A percentile compares a stretch with the other conserved stretches of the same genome.
These are phyloP conservation scores for Xylaria sp. DNA, from an alignment of 2,329 filamentous ascomycete species.

Conservation along the genomic window DNA sequence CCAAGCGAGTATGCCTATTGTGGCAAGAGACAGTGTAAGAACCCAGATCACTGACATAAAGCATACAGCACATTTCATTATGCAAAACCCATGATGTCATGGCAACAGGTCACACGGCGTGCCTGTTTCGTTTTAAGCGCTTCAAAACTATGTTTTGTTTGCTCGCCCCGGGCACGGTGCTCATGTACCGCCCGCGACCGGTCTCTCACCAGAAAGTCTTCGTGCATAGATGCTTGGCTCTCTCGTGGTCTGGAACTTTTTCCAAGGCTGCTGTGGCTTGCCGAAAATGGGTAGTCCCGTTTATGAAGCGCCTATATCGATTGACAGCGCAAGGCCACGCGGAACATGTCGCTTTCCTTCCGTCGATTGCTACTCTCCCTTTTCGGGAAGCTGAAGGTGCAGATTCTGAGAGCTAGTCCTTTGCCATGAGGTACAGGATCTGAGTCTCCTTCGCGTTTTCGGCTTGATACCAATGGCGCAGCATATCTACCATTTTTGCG, in stretches of 20 bases:
- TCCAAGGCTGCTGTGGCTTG: neutral
- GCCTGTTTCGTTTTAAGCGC: neutral
- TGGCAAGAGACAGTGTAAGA: neutral
- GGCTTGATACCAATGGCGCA: slow-evolving; percentile 4
- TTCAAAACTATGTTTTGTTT: neutral
- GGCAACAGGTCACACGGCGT: slow-evolving; percentile 1
- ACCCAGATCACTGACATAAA: neutral
- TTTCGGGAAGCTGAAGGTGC: neutral
- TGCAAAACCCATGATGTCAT: neutral
- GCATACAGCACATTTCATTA: neutral
- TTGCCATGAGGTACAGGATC: neutral
- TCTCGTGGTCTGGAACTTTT: neutral
- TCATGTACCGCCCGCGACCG: neutral
- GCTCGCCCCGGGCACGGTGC: neutral
- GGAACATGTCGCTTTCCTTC: neutral
- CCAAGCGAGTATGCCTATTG: neutral
- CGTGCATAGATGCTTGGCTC: neutral
- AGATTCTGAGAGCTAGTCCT: no score
- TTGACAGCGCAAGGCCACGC: neutral
- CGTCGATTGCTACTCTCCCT: neutral
- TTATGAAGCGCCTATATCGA: neutral
- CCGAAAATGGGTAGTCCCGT: slow-evolving; percentile 7
- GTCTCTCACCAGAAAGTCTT: neutral
- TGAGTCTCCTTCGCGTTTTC: neutral
- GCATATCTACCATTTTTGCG: neutral